A percentile compares a stretch with the other conserved stretches of the same genome.
Evolutionary conservation across 192 early-diverging fungal species (phyloP).

Genomic region (Backusella psychrophila): DNA sequence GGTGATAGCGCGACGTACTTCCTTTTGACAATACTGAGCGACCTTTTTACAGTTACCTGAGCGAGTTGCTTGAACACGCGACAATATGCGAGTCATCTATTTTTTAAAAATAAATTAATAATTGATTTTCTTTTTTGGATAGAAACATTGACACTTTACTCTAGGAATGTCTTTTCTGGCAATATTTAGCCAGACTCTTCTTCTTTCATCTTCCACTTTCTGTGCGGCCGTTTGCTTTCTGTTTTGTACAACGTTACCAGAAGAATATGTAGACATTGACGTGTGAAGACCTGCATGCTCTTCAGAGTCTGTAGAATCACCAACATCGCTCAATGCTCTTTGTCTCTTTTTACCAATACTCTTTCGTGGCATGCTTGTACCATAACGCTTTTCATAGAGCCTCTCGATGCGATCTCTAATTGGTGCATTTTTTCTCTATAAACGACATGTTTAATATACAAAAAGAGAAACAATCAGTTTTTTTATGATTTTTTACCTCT

Average conservation of each 20-base stretch:
- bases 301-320: not conserved
- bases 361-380: conserved; percentile 6
- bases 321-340: not conserved
- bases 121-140: not conserved
- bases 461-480: not conserved
- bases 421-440: conserved; percentile 26
- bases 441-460: not conserved
- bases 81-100: conserved; percentile 47
- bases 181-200: conserved; percentile 20
- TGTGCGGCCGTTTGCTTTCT: not conserved
- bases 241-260: not conserved
- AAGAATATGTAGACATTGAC: not conserved
- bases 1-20: conserved; percentile 56
- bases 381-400: conserved; percentile 27
- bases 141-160: not conserved
- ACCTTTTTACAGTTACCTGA: conserved; percentile 68
- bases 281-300: not conserved
- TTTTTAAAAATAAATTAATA: not conserved
- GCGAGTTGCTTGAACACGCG: conserved; percentile 41
- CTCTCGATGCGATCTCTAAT: conserved; percentile 23
- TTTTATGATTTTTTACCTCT: conserved; percentile 9
- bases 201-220: conserved; percentile 23
- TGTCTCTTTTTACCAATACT: not conserved
- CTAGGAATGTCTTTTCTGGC: conserved; percentile 19
- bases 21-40: conserved; percentile 70